Conservation (phyloP, 2,329 filamentous ascomycete genomes). For the Bipolaris oryzae region DNA sequence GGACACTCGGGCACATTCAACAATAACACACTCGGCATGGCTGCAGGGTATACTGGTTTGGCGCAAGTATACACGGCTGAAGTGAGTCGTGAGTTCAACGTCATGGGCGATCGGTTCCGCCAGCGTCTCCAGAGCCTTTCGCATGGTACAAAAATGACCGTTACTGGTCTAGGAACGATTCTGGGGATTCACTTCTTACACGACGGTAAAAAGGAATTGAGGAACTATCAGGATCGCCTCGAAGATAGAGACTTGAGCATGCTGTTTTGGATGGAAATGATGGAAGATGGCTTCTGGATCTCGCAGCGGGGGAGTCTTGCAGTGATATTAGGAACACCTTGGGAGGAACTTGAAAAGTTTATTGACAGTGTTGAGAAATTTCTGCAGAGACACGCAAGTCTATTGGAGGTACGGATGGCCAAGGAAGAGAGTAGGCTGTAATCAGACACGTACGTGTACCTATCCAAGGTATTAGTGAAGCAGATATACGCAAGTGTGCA, state of each 20-base stretch:
- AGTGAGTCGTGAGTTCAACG: constrained; percentile 36
- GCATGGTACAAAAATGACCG: constrained; percentile 44
- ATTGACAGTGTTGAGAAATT: constrained; percentile 29
- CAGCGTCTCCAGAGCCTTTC: constrained; percentile 32
- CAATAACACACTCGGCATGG: constrained; percentile 69
- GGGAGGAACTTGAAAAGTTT: constrained; percentile 44
- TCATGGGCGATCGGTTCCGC: constrained; percentile 41
- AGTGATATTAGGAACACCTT: constrained; percentile 43
- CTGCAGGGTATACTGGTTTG: constrained; percentile 56
- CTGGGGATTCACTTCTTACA: constrained; percentile 47
- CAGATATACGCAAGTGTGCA: neutral
- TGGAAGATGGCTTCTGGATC: constrained; percentile 48
- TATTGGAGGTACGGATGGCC: neutral
- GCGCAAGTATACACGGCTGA: constrained; percentile 46
- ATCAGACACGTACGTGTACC: neutral
- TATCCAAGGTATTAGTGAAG: too few species aligned
- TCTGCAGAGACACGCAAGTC: constrained; percentile 23
- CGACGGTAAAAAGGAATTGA: constrained; percentile 36
- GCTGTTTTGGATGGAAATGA: constrained; percentile 48
- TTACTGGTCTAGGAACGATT: constrained; percentile 47
- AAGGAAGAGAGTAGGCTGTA: neutral
- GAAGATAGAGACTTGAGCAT: constrained; percentile 40
- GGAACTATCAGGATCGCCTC: constrained; percentile 30
- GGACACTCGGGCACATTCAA: constrained; percentile 70
- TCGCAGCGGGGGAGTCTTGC: constrained; percentile 45